phyloP scores from a whole-genome alignment of 441 rosid genomes.

The Brassica hybrid region DNA sequence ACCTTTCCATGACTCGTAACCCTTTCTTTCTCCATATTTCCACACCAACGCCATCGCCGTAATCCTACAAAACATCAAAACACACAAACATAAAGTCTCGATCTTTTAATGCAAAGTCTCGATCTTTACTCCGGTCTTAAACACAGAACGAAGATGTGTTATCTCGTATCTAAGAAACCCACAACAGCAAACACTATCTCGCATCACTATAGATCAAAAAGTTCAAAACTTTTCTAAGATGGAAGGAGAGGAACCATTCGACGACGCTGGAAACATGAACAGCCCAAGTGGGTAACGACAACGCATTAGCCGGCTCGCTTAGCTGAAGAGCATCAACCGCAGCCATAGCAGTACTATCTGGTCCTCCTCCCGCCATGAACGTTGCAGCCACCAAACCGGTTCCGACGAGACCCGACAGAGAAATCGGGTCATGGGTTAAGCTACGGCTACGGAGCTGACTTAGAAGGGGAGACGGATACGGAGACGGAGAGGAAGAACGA shows the following conservation, averaged over 20 bases:
- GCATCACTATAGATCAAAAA: constrained; percentile 17
- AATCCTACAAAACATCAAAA: constrained; percentile 52
- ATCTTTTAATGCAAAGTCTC: constrained; percentile 19
- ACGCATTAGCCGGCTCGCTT: constrained; percentile 80
- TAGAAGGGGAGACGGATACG: constrained; percentile 19
- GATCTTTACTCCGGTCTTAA: not conserved
- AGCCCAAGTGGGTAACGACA: constrained; percentile 92
- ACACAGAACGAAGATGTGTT: not conserved
- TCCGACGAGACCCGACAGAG: constrained; percentile 55
- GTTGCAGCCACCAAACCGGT: constrained; percentile 59
- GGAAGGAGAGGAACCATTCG: constrained; percentile 58
- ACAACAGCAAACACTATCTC: constrained; percentile 5
- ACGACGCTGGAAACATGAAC: constrained; percentile 86
- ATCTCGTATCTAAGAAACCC: not conserved
- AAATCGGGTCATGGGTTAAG: constrained; percentile 37
- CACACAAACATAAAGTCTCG: constrained; percentile 16
- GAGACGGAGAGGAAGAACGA: constrained; percentile 16
- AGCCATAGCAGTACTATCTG: constrained; percentile 46
- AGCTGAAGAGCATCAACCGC: constrained; percentile 57
- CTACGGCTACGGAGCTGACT: constrained; percentile 13
- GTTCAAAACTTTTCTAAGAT: not conserved
- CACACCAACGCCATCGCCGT: constrained; percentile 91
- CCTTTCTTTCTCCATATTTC: constrained; percentile 89
- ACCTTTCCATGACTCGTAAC: constrained; percentile 89
- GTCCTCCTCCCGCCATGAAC: constrained; percentile 45